A percentile compares a stretch with the other conserved stretches of the same genome.
Evolutionary conservation across 345 rosid species (phyloP).

Genomic region (Corymbia maculata): DNA sequence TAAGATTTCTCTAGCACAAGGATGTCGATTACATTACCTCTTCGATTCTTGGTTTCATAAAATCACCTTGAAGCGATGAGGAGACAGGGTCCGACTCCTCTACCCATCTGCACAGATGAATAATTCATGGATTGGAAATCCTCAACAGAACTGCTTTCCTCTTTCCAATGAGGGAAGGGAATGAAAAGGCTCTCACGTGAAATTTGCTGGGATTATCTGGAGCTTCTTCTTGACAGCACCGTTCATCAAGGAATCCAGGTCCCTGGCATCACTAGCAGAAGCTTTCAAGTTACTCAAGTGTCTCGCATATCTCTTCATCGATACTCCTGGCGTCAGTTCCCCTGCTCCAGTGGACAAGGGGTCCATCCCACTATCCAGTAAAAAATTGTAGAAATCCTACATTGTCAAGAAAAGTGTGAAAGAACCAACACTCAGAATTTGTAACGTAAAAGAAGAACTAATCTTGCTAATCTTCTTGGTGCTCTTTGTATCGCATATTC

Average conservation of each 20-base stretch:
- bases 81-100: slow-evolving; percentile 51
- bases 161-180: background rate
- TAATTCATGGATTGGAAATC: background rate
- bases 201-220: slow-evolving; percentile 59
- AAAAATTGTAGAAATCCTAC: slow-evolving; percentile 83
- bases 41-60: slow-evolving; percentile 73
- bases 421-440: background rate
- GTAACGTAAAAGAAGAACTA: background rate
- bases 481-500: background rate
- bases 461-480: background rate
- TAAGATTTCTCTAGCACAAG: background rate
- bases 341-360: slow-evolving; percentile 24
- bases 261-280: slow-evolving; percentile 17
- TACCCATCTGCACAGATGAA: slow-evolving; percentile 57
- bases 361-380: slow-evolving; percentile 47
- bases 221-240: slow-evolving; percentile 64
- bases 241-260: slow-evolving; percentile 50
- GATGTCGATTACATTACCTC: slow-evolving; percentile 31
- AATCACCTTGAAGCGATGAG: slow-evolving; percentile 36
- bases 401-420: slow-evolving; percentile 13
- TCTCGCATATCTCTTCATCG: slow-evolving; percentile 38
- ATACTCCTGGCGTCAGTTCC: slow-evolving; percentile 2
- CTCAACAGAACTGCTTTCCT: background rate
- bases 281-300: slow-evolving; percentile 33
- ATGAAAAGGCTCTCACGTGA: slow-evolving; percentile 21